A percentile compares a stretch with the other conserved stretches of the same genome.
These are phyloP conservation scores for Sporodiniella umbellata DNA, from an alignment of 371 early-diverging fungal genomes.

Conservation along the genomic window DNA sequence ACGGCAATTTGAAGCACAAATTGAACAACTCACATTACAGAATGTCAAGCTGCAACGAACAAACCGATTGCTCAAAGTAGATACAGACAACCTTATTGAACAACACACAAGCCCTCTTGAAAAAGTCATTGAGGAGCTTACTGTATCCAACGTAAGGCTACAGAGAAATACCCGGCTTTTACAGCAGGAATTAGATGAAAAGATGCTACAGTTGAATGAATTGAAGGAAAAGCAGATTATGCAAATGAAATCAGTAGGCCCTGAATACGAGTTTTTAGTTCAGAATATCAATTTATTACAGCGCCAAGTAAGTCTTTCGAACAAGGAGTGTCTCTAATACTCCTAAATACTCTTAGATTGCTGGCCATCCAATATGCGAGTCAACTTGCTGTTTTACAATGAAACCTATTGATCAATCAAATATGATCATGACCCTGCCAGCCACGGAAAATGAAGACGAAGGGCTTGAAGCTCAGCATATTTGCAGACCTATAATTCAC, in stretches of 20 bases:
- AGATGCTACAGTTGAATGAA: slow-evolving; percentile 15
- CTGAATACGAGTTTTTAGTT: slow-evolving; percentile 53
- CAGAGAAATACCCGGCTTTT: slow-evolving; percentile 40
- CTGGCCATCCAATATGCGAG: slow-evolving; percentile 43
- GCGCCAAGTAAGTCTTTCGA: slow-evolving; percentile 47
- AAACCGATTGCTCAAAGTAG: slow-evolving; percentile 47
- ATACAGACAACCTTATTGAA: slow-evolving; percentile 47
- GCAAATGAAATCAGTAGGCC: slow-evolving; percentile 47
- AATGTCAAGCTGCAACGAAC: slow-evolving; percentile 48
- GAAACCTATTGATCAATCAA: slow-evolving; percentile 43
- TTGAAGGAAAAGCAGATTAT: slow-evolving; percentile 34
- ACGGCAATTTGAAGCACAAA: slow-evolving; percentile 42
- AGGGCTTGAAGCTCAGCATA: slow-evolving; percentile 46
- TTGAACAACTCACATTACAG: slow-evolving; percentile 44
- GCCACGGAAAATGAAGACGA: slow-evolving; percentile 26
- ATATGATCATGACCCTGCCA: slow-evolving; percentile 47
- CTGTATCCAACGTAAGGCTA: slow-evolving; percentile 39
- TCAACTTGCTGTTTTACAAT: slow-evolving; percentile 48
- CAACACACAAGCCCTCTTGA: slow-evolving; percentile 46
- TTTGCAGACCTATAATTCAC: slow-evolving; percentile 48
- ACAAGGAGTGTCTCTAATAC: too few species aligned
- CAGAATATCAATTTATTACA: slow-evolving; percentile 53
- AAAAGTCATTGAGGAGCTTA: slow-evolving; percentile 36
- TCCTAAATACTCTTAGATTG: too few species aligned
- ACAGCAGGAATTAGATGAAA: slow-evolving; percentile 42